phyloP scores from a whole-genome alignment of 2,329 filamentous ascomycete genomes.

The Fusarium nisikadoi region DNA sequence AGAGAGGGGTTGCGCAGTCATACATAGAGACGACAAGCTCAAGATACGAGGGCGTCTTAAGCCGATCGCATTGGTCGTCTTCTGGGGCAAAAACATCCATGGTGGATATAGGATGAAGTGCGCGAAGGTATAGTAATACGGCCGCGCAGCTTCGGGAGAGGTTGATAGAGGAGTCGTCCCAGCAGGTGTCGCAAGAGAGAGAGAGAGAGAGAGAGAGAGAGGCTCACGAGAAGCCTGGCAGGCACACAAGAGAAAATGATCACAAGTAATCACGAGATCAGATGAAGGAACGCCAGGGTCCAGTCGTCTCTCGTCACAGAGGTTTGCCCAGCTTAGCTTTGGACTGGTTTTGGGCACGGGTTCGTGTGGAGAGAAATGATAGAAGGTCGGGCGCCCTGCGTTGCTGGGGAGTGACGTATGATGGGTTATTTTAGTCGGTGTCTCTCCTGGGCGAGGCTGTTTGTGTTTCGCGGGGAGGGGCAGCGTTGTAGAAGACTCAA shows the following conservation, averaged over 20 bases:
- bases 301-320: slow-evolving; percentile 23
- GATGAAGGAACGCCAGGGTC: slow-evolving; percentile 26
- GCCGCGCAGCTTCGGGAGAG: slow-evolving; percentile 7
- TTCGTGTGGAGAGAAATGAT: slow-evolving; percentile 24
- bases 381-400: slow-evolving; percentile 25
- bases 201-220: too few relatives aligned
- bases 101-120: slow-evolving; percentile 7
- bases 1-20: slow-evolving; percentile 31
- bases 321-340: slow-evolving; percentile 21
- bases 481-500: slow-evolving; percentile 1
- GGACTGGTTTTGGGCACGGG: slow-evolving; percentile 23
- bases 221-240: slow-evolving; percentile 3
- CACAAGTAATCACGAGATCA: slow-evolving; percentile 40
- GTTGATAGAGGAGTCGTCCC: slow-evolving; percentile 16
- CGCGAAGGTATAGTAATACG: slow-evolving; percentile 1
- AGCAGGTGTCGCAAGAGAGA: background rate
- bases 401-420: slow-evolving; percentile 43
- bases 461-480: slow-evolving; percentile 36
- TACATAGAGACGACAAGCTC: slow-evolving; percentile 68
- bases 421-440: slow-evolving; percentile 32
- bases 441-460: slow-evolving; percentile 34
- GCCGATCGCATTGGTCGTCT: slow-evolving; percentile 57
- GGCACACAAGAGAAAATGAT: slow-evolving; percentile 17
- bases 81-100: slow-evolving; percentile 44
- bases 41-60: slow-evolving; percentile 63